Conservation (phyloP, 371 early-diverging fungal genomes). For the Rhizopus delemar region DNA sequence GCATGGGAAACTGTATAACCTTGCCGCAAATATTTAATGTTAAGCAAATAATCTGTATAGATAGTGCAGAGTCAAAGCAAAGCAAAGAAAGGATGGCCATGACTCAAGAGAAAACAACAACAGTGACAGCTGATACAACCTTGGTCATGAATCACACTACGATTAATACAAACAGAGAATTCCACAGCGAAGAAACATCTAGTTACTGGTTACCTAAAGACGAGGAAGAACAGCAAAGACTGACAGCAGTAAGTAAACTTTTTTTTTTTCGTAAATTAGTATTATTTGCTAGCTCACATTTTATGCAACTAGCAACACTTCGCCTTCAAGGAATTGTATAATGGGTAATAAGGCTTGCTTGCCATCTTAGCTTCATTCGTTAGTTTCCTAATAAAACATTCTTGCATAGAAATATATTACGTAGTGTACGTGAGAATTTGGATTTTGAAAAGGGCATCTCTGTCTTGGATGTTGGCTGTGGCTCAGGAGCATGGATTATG, state of each 20-base stretch:
- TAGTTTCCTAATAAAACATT: not conserved
- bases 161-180: too few relatives aligned
- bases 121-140: too few relatives aligned
- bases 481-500: slow-evolving; percentile 40
- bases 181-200: slow-evolving; percentile 17
- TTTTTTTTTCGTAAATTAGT: not conserved
- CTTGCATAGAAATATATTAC: slow-evolving; percentile 30
- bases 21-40: too few relatives aligned
- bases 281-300: not conserved
- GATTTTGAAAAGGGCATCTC: slow-evolving; percentile 14
- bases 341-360: slow-evolving; percentile 14
- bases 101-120: too few relatives aligned
- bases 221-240: slow-evolving; percentile 16
- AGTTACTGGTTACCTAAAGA: slow-evolving; percentile 21
- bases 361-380: not conserved
- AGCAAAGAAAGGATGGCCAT: too few relatives aligned
- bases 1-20: too few relatives aligned
- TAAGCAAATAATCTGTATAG: too few relatives aligned
- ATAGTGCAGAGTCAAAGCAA: too few relatives aligned
- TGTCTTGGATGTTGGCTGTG: slow-evolving; percentile 44
- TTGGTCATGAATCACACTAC: too few relatives aligned
- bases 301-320: slow-evolving; percentile 26
- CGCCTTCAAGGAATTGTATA: slow-evolving; percentile 30
- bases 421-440: slow-evolving; percentile 12
- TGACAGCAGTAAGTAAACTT: slow-evolving; percentile 13